Conservation (phyloP, 371 early-diverging fungal genomes). For the Nematocida displodere region DNA sequence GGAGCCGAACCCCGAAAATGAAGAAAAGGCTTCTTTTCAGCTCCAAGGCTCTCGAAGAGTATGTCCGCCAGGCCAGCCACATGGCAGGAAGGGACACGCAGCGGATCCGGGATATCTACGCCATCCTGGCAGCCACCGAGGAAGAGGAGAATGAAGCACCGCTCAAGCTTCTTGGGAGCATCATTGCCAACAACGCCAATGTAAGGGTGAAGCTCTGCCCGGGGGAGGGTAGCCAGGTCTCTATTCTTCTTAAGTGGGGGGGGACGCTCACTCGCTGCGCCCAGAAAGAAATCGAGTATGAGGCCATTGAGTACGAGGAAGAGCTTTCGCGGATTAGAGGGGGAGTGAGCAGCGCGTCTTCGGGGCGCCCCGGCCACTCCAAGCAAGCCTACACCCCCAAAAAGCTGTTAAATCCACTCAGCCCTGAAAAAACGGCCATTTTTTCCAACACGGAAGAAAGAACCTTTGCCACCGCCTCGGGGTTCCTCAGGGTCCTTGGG, state of each 20-base stretch:
- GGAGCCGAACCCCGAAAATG: constrained; percentile 48
- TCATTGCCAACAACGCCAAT: background rate
- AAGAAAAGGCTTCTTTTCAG: constrained; percentile 29
- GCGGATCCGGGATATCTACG: background rate
- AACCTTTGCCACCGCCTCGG: constrained; percentile 26
- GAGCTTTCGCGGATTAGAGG: background rate
- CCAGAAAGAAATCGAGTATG: constrained; percentile 38
- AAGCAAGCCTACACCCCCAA: background rate
- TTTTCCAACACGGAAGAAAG: constrained; percentile 27
- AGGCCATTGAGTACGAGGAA: constrained; percentile 44
- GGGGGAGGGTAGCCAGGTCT: background rate
- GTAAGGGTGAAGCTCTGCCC: constrained; percentile 28
- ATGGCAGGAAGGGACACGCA: constrained; percentile 34
- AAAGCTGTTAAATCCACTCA: background rate
- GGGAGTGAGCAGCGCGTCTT: constrained; percentile 19
- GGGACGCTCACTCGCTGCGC: constrained; percentile 11
- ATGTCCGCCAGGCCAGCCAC: background rate
- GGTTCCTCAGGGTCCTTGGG: constrained; percentile 4
- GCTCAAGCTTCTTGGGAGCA: constrained; percentile 3
- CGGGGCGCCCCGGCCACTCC: no score
- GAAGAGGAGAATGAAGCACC: background rate
- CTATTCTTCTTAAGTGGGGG: constrained; percentile 43
- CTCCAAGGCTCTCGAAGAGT: constrained; percentile 13
- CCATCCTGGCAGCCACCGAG: background rate
- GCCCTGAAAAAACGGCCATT: constrained; percentile 16